These are phyloP conservation scores for Thermothielavioides terrestris DNA, from an alignment of 495 filamentous ascomycete genomes.

Conservation along the genomic window DNA sequence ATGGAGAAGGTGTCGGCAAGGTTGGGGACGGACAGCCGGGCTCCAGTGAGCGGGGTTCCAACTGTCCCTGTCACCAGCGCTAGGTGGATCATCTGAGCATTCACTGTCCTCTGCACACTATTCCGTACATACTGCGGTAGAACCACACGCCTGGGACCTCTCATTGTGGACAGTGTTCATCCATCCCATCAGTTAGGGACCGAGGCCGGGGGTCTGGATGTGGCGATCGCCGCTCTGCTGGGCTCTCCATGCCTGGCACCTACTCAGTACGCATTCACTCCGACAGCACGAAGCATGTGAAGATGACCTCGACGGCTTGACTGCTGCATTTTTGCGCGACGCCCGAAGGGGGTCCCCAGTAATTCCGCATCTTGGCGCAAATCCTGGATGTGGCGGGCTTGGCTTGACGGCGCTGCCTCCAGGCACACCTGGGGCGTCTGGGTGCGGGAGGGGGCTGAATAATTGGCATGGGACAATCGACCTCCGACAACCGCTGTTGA, in stretches of 20 bases:
- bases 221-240: no score
- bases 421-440: slow-evolving; percentile 1
- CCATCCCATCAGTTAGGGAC: no score
- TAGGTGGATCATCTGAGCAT: neutral
- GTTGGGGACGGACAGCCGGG: neutral
- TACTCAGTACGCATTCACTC: no score
- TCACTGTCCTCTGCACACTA: no score
- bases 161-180: no score
- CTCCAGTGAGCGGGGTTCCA: slow-evolving; percentile 9
- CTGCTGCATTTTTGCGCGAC: neutral
- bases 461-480: neutral
- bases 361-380: neutral
- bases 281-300: no score
- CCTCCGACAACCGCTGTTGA: no score
- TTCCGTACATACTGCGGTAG: neutral
- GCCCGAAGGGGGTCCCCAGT: neutral
- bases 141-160: no score
- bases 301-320: neutral
- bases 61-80: no score
- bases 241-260: no score
- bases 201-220: no score
- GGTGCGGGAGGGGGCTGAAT: neutral
- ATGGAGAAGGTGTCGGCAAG: neutral
- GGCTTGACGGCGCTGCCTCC: neutral
- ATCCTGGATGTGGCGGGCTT: slow-evolving; percentile 3